A percentile compares a stretch with the other conserved stretches of the same genome.
Evolutionary conservation across 176 grass and related monocot genomes (phyloP).

Genomic region (Olyra latifolia): DNA sequence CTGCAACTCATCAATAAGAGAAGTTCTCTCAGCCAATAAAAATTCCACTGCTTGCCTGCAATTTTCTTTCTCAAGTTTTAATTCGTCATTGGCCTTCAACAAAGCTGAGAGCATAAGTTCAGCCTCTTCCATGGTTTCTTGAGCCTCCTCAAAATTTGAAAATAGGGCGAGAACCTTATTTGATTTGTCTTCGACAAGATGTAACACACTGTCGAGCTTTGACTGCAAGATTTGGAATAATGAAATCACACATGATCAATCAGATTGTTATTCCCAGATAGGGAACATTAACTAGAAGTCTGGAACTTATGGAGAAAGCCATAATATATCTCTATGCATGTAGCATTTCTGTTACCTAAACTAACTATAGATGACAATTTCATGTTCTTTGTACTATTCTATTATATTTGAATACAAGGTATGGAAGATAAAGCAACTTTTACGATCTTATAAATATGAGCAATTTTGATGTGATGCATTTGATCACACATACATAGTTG

Average conservation of each 20-base stretch:
- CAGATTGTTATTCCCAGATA: constrained; percentile 11
- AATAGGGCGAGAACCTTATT: constrained; percentile 56
- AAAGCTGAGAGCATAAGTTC: constrained; percentile 64
- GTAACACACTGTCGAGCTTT: constrained; percentile 39
- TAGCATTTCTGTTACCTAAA: constrained; percentile 3
- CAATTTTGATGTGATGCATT: neutral
- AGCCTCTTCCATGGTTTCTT: constrained; percentile 87
- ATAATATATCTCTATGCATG: constrained; percentile 15
- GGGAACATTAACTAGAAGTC: neutral
- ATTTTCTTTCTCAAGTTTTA: constrained; percentile 60
- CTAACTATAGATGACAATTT: neutral
- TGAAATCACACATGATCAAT: constrained; percentile 14
- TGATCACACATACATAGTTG: neutral
- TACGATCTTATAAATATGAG: constrained; percentile 25
- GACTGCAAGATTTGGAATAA: constrained; percentile 40
- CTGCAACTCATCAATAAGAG: constrained; percentile 47
- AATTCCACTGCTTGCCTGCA: constrained; percentile 45
- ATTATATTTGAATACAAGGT: neutral
- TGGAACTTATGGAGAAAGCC: constrained; percentile 3
- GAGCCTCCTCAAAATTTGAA: constrained; percentile 74
- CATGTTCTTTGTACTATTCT: constrained; percentile 10
- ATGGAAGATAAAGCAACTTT: neutral
- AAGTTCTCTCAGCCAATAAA: constrained; percentile 41
- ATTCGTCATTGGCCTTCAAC: constrained; percentile 61
- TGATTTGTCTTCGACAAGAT: constrained; percentile 50